Conservation (phyloP, 2,329 filamentous ascomycete species). For the Cercospora berteroae region DNA sequence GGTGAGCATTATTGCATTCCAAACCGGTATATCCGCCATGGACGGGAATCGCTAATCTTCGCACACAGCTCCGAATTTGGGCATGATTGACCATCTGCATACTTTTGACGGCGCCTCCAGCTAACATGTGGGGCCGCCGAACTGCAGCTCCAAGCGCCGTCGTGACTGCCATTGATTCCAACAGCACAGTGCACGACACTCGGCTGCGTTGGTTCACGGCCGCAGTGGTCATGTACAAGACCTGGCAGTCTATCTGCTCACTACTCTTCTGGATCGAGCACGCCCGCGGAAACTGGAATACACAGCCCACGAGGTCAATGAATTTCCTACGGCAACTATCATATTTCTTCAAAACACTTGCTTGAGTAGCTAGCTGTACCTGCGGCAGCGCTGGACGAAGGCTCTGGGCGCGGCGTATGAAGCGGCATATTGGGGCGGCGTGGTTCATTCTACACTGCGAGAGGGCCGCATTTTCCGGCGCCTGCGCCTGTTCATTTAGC, state of each 20-base stretch:
- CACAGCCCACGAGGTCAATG: slow-evolving; percentile 14
- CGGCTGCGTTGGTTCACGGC: slow-evolving; percentile 15
- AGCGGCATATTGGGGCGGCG: slow-evolving; percentile 21
- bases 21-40: not conserved
- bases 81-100: slow-evolving; percentile 39
- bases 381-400: slow-evolving; percentile 17
- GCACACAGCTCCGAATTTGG: slow-evolving; percentile 51
- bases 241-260: slow-evolving; percentile 11
- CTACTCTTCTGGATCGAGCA: slow-evolving; percentile 16
- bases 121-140: not conserved
- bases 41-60: slow-evolving; percentile 23
- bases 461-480: slow-evolving; percentile 20
- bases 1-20: slow-evolving; percentile 58
- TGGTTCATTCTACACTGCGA: slow-evolving; percentile 19
- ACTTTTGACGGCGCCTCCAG: not conserved
- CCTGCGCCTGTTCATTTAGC: slow-evolving; percentile 25
- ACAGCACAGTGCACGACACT: not conserved
- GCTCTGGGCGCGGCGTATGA: slow-evolving; percentile 17
- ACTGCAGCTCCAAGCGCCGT: not conserved
- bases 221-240: slow-evolving; percentile 18
- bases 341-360: slow-evolving; percentile 26
- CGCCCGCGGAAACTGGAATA: slow-evolving; percentile 10
- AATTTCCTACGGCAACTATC: slow-evolving; percentile 15
- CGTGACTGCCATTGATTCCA: not conserved
- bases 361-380: slow-evolving; percentile 26